Percentiles rank a stretch among this genome's conserved stretches.
phyloP scores from a whole-genome alignment of 169 alveolate genomes.

The Plasmodium ovale region DNA sequence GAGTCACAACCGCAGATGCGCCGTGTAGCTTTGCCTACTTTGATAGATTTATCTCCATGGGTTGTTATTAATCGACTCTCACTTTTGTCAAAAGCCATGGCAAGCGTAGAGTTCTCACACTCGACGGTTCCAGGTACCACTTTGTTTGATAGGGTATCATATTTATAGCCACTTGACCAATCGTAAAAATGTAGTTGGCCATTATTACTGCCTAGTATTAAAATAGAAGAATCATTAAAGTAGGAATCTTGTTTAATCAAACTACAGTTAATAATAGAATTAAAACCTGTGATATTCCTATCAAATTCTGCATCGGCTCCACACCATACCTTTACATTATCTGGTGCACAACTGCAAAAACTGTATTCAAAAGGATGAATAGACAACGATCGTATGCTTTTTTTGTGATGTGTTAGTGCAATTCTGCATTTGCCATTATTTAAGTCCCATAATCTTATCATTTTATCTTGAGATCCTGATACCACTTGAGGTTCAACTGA shows the following conservation, averaged over 20 bases:
- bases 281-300: slow-evolving; percentile 90
- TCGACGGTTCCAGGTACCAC: slow-evolving; percentile 98
- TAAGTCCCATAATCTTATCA: slow-evolving; percentile 97
- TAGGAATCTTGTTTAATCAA: slow-evolving; percentile 91
- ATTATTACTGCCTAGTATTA: slow-evolving; percentile 97
- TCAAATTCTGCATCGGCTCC: slow-evolving; percentile 89
- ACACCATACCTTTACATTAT: slow-evolving; percentile 96
- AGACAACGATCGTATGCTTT: slow-evolving; percentile 95
- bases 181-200: slow-evolving; percentile 98
- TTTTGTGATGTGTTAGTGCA: slow-evolving; percentile 97
- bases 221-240: slow-evolving; percentile 89
- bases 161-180: slow-evolving; percentile 96
- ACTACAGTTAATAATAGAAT: slow-evolving; percentile 94
- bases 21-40: slow-evolving; percentile 84
- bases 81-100: slow-evolving; percentile 94
- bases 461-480: slow-evolving; percentile 96
- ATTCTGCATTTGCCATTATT: slow-evolving; percentile 95
- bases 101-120: slow-evolving; percentile 96
- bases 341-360: slow-evolving; percentile 98
- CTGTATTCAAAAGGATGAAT: slow-evolving; percentile 97
- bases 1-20: background rate
- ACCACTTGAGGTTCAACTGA: slow-evolving; percentile 97
- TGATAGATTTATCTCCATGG: slow-evolving; percentile 98
- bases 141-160: slow-evolving; percentile 90
- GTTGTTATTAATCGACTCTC: slow-evolving; percentile 97